Evolutionary conservation across 176 grass and related monocot genomes (phyloP), one percentile per base, ranked within the genome.

Genomic region (Oryza meridionalis): DNA sequence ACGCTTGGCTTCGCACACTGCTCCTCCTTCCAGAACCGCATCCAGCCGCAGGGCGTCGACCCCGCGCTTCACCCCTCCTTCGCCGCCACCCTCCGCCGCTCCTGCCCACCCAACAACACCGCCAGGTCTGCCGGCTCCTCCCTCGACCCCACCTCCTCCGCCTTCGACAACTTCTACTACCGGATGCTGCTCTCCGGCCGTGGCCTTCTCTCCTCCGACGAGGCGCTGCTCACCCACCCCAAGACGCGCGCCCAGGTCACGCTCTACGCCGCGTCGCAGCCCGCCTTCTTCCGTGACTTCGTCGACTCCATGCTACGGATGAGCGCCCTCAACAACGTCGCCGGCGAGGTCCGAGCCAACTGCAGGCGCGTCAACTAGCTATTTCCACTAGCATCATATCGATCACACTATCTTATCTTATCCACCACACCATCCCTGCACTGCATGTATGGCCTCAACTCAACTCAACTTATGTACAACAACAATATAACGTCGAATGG

Each of bases 1-100:
- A 98, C 96, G 11, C 70, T 98, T 27, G 96, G 96, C 4, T 98
- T 98, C 76, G 93, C 93, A 9, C 93, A 93, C 64, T 95, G 96
- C 87, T 98, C 93, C 64, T 98, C 95, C 33, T 98, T 98, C 85
- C 89, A 98, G 75, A 80, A 80, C 83, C 70, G 96, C 74, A 91
- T 98, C 82, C 90, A 88, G 85, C 78, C 7, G 77, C 0, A 64
- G 63, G 91, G 73, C 74, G 42, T 67, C 11, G 95, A 95, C 69
- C 92, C 92, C 4, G 11, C 87, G 17, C 59, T 95, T 47, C 84
- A 66, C 67, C 87, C 91, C n/a, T 84, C 90, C 21, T 98, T 98
- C 85, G 96, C 95, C 33, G 83, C 85, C 25, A 14, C 79, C 12
- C 85, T 95, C 17, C 84, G 85, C 85, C 83, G 87, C 21, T 70